Evolutionary conservation across 805 yeast species (phyloP).

Genomic region (Schwanniomyces sp.): DNA sequence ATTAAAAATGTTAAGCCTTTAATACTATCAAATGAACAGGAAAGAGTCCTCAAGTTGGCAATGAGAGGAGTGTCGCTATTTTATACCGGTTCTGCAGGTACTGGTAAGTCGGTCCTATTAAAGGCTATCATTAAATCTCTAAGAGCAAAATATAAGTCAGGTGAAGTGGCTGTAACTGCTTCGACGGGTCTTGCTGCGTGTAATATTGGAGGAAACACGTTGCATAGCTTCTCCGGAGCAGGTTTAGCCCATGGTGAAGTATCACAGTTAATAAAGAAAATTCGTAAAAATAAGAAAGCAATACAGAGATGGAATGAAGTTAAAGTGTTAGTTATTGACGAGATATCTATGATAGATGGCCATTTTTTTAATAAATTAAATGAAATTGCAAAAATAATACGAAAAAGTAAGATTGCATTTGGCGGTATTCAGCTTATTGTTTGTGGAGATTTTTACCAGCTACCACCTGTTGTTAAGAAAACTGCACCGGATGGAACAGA

Average conservation of each 20-base stretch:
- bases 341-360: constrained; percentile 79
- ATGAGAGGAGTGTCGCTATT: constrained; percentile 68
- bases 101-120: constrained; percentile 92
- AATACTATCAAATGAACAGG: constrained; percentile 55
- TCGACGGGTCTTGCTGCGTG: constrained; percentile 86
- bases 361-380: constrained; percentile 63
- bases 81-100: constrained; percentile 98
- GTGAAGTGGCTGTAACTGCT: constrained; percentile 72
- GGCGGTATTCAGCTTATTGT: constrained; percentile 79
- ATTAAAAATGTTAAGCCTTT: constrained; percentile 35
- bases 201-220: constrained; percentile 75
- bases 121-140: constrained; percentile 58
- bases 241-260: constrained; percentile 66
- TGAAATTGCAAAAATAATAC: constrained; percentile 52
- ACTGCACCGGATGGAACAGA: constrained; percentile 29
- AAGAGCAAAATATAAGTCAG: constrained; percentile 42
- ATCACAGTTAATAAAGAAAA: constrained; percentile 46
- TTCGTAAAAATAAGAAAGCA: constrained; percentile 52
- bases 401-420: constrained; percentile 54
- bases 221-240: constrained; percentile 76
- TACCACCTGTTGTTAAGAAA: constrained; percentile 65
- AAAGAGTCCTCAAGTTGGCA: constrained; percentile 63
- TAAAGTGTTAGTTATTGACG: constrained; percentile 70
- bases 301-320: constrained; percentile 54
- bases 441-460: constrained; percentile 81